Evolutionary conservation across 192 early-diverging fungal species (phyloP), one percentile per base, ranked within the genome.

Genomic region (Coemansia sp.): DNA sequence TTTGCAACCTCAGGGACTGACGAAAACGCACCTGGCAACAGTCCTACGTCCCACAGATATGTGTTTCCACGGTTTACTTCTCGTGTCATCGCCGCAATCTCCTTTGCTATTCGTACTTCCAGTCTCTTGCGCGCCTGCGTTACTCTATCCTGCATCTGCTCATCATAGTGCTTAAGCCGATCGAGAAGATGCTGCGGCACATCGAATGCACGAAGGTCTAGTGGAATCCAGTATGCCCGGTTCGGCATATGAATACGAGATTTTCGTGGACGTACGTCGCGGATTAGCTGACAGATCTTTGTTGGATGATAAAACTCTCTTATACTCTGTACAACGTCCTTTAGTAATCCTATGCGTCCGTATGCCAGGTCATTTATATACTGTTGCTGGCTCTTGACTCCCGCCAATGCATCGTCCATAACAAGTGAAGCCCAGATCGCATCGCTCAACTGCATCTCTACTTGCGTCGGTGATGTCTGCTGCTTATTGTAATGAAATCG

Each of bases 401-500:
- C 62, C n/a, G 5, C 25, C 7, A 73, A 58, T 4, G 74, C 73
- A n/a, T 47, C 55, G 6, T 23, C 14, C 56, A 76, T 69, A 23
- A 62, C 59, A 6, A 69, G 48, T 1, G 23, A 54, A 2, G 62
- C 59, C 63, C 72, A 68, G 0, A 23, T 38, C 0, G 71, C 81
- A 16, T 82, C 75, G 63, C 55, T 60, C 21, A 74, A 58, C 25
- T 69, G 65, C 6, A 30, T 26, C 7, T 67, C 49, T 8, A 65
- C 68, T 10, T 59, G 49, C 7, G 12, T 54, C 10, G 71, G 71
- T 23, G 81, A 71, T 7, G 68, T 71, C 60, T 74, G 63, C 18
- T 62, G 60, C 49, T 69, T 74, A 63, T 74, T 70, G 59, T 61
- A 53, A 58, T 74, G 81, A 56, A 77, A 82, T 19, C 81, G 71